phyloP scores from a whole-genome alignment of 108 stramenopile genomes.

The Parmales sp. region DNA sequence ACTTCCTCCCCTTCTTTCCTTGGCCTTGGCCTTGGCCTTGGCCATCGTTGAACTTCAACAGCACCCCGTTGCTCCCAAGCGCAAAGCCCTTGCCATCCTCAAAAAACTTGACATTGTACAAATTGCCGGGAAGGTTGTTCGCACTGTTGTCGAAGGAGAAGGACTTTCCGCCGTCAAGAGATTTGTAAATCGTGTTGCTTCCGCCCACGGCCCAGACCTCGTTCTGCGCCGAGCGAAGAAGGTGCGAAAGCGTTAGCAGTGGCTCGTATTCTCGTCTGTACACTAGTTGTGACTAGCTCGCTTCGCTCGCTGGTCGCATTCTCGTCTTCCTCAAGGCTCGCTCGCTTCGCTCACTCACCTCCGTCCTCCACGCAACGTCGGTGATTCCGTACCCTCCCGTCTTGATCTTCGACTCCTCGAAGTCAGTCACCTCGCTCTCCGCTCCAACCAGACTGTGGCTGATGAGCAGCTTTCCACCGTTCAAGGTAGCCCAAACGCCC shows the following conservation, averaged over 20 bases:
- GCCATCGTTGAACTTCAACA: conserved; percentile 43
- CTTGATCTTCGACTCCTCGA: conserved; percentile 80
- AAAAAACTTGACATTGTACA: conserved; percentile 95
- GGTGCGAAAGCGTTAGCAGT: too few relatives aligned
- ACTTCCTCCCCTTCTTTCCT: too few relatives aligned
- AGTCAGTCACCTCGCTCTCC: conserved; percentile 58
- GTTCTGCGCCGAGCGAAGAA: too few relatives aligned
- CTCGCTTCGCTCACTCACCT: too few relatives aligned
- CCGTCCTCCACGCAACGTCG: conserved; percentile 82
- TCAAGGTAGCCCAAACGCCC: conserved; percentile 94
- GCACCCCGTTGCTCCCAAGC: conserved; percentile 80
- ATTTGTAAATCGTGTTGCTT: conserved; percentile 83
- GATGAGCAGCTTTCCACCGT: conserved; percentile 80
- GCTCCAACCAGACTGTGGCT: conserved; percentile 36
- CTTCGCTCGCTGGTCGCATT: too few relatives aligned
- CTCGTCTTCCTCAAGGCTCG: too few relatives aligned
- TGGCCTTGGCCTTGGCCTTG: too few relatives aligned
- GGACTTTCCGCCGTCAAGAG: conserved; percentile 80
- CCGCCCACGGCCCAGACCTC: conserved; percentile 97
- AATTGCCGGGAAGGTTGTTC: conserved; percentile 83
- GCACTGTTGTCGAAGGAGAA: conserved; percentile 84
- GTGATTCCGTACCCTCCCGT: conserved; percentile 95
- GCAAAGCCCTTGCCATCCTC: conserved; percentile 82
- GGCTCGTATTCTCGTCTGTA: too few relatives aligned
- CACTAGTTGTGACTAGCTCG: too few relatives aligned